phyloP scores from a whole-genome alignment of 129 eudicot genomes.

The Saussurea involucrata region DNA sequence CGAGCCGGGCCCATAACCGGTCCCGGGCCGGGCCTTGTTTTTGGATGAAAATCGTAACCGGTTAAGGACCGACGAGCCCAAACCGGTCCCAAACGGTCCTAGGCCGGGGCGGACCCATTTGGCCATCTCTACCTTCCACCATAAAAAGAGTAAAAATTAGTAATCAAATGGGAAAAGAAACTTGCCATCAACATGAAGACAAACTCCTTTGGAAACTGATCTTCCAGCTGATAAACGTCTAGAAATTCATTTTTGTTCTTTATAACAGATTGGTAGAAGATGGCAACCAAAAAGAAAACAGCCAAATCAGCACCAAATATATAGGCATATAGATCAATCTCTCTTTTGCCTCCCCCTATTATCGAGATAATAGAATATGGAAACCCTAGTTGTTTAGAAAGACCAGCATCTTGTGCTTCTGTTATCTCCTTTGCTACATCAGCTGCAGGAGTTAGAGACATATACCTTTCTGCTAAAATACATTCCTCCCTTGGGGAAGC shows the following conservation, averaged over 20 bases:
- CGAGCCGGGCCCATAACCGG: no score
- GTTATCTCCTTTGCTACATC: constrained; percentile 89
- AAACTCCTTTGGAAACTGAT: constrained; percentile 93
- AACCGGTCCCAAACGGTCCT: no score
- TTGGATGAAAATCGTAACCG: no score
- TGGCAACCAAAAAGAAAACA: constrained; percentile 91
- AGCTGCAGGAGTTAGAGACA: constrained; percentile 93
- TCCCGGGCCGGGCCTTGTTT: no score
- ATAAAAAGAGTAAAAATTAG: neutral
- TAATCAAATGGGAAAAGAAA: neutral
- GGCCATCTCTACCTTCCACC: no score
- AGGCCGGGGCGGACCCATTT: no score
- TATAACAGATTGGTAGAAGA: constrained; percentile 89
- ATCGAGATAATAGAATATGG: constrained; percentile 80
- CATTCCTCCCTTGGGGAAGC: constrained; percentile 69
- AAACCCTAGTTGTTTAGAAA: constrained; percentile 59
- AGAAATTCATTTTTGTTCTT: constrained; percentile 84
- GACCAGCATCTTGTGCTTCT: constrained; percentile 52
- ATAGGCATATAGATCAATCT: constrained; percentile 92
- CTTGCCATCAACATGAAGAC: constrained; percentile 91
- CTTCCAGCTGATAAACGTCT: constrained; percentile 99
- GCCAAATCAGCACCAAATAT: constrained; percentile 88
- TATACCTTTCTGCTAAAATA: constrained; percentile 48
- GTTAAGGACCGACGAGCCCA: no score
- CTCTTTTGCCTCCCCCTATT: constrained; percentile 96